Percentiles rank a stretch among this genome's conserved stretches.
phyloP scores from a whole-genome alignment of 2,329 filamentous ascomycete genomes.

The Talaromyces sp. region DNA sequence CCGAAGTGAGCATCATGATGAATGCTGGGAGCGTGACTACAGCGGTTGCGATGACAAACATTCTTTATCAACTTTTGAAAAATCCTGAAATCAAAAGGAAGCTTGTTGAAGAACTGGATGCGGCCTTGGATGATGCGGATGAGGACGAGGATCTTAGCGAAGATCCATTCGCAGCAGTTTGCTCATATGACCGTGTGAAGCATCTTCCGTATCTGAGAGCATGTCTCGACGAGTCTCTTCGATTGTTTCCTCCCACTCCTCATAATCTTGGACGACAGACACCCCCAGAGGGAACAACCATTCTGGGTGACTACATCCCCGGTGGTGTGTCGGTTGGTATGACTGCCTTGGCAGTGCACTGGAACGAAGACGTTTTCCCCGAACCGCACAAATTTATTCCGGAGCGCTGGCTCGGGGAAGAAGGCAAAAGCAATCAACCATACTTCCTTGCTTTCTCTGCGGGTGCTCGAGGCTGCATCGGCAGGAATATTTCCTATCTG shows the following conservation, averaged over 20 bases:
- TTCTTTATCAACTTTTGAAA: neutral
- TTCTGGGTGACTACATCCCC: neutral
- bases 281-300: neutral
- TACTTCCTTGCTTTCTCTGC: neutral
- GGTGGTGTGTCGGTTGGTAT: neutral
- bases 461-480: neutral
- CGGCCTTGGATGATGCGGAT: neutral
- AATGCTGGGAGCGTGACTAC: slow-evolving; percentile 9
- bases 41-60: neutral
- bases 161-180: neutral
- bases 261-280: neutral
- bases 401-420: neutral
- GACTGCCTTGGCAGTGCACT: neutral
- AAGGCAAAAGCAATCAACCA: neutral
- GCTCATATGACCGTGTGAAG: neutral
- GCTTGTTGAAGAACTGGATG: neutral
- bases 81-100: neutral
- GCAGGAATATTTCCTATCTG: neutral
- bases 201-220: neutral
- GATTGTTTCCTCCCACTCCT: neutral
- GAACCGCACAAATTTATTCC: neutral
- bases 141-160: neutral
- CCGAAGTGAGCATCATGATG: slow-evolving; percentile 33
- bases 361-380: neutral
- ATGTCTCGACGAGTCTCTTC: neutral